Percentiles rank a stretch among this genome's conserved stretches.
These are phyloP conservation scores for Raphanus hybrid DNA, from an alignment of 441 rosid genomes.

Conservation along the genomic window DNA sequence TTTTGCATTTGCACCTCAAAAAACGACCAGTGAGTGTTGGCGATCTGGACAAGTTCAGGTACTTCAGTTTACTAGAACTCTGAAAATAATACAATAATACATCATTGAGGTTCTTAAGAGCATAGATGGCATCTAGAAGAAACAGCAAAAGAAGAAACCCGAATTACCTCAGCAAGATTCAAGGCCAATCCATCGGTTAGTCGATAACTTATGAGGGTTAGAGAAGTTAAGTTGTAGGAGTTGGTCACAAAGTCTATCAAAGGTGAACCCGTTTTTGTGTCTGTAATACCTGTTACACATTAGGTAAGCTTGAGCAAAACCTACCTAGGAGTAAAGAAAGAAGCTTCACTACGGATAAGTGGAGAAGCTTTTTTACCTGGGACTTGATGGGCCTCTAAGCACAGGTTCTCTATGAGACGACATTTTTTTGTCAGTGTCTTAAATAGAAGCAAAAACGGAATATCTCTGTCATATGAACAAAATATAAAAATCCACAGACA, in stretches of 20 bases:
- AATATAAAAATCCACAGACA: not conserved
- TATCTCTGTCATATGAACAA: not conserved
- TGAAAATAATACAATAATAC: conserved; percentile 27
- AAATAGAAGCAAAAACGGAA: not conserved
- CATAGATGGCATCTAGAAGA: conserved; percentile 18
- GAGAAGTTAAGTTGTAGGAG: conserved; percentile 31
- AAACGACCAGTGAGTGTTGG: conserved; percentile 33
- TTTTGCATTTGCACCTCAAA: conserved; percentile 34
- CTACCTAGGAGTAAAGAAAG: not conserved
- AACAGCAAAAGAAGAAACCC: not conserved
- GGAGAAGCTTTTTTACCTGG: not conserved
- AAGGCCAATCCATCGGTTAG: conserved; percentile 14
- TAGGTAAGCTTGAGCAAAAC: not conserved
- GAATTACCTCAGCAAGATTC: conserved; percentile 26
- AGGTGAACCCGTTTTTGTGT: conserved; percentile 7
- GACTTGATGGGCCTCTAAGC: not conserved
- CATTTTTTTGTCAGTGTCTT: not conserved
- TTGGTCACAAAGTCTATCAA: conserved; percentile 34
- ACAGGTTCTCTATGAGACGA: not conserved
- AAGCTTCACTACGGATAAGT: conserved; percentile 8
- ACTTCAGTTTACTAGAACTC: conserved; percentile 30
- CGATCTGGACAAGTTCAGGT: conserved; percentile 37
- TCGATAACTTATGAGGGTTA: conserved; percentile 36
- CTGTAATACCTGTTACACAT: conserved; percentile 26
- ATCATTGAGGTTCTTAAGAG: not conserved